These are phyloP conservation scores for Calonectria montana DNA, from an alignment of 2,329 filamentous ascomycete species.

Conservation along the genomic window DNA sequence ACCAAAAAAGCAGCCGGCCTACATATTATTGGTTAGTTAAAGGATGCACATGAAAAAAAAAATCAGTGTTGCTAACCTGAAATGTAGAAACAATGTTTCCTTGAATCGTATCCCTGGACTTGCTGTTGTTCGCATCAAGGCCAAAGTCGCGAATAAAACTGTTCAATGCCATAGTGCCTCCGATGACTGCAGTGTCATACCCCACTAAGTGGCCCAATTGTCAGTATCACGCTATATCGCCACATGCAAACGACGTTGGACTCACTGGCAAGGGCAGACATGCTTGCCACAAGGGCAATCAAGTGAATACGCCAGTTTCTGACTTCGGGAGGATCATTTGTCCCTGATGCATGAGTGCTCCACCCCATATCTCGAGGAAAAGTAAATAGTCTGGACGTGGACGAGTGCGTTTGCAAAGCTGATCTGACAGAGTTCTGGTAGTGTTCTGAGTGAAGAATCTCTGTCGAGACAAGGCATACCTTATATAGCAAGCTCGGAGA, in stretches of 20 bases:
- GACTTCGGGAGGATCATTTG: conserved; percentile 47
- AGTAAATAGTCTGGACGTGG: background rate
- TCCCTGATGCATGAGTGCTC: conserved; percentile 52
- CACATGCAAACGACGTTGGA: background rate
- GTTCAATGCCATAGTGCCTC: conserved; percentile 52
- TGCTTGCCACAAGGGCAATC: conserved; percentile 47
- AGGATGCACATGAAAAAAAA: background rate
- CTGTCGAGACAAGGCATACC: background rate
- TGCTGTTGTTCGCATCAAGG: conserved; percentile 40
- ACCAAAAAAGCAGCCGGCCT: conserved; percentile 56
- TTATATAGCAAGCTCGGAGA: background rate
- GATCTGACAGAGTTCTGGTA: background rate
- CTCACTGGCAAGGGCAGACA: conserved; percentile 49
- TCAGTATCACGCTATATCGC: background rate
- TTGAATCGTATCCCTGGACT: conserved; percentile 47
- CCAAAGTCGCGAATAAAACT: conserved; percentile 51
- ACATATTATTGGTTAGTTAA: conserved; percentile 6
- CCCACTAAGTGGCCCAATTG: conserved; percentile 40
- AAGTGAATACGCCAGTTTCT: conserved; percentile 49
- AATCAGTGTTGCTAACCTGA: conserved; percentile 32
- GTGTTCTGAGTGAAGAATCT: background rate
- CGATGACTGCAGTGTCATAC: conserved; percentile 53
- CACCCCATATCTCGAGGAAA: conserved; percentile 30
- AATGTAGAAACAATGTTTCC: conserved; percentile 54
- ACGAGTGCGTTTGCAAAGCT: background rate